Conservation (phyloP, 1,284 basidiomycete genomes). For the Moesziomyces globuligerus region DNA sequence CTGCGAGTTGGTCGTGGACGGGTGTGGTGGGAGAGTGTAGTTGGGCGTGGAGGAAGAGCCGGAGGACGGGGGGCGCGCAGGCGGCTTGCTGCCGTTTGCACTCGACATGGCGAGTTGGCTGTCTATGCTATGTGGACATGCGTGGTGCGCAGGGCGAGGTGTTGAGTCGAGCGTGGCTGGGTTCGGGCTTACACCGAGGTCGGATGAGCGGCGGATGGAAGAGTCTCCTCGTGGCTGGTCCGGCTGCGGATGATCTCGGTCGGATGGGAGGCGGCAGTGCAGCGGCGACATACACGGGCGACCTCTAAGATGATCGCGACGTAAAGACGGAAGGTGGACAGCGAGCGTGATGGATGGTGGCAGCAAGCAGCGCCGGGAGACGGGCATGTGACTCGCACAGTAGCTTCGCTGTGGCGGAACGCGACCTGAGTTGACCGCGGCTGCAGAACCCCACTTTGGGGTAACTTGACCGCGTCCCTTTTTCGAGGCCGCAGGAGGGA, state of each 20-base stretch:
- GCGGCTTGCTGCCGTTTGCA: slow-evolving; percentile 31
- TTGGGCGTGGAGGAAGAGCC: slow-evolving; percentile 1
- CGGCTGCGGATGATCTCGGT: too few relatives aligned
- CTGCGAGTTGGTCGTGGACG: slow-evolving; percentile 30
- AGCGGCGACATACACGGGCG: too few relatives aligned
- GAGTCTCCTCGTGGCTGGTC: too few relatives aligned
- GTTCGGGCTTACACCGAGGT: neutral
- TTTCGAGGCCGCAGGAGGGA: neutral
- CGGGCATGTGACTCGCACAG: too few relatives aligned
- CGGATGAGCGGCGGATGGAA: neutral
- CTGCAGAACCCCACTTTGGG: too few relatives aligned
- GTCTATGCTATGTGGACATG: slow-evolving; percentile 17
- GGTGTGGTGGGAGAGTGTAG: slow-evolving; percentile 36
- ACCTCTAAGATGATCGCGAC: too few relatives aligned
- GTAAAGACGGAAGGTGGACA: too few relatives aligned
- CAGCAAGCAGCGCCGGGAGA: too few relatives aligned
- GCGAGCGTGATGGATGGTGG: too few relatives aligned
- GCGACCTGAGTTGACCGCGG: too few relatives aligned
- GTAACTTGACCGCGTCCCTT: neutral
- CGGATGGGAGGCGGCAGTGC: too few relatives aligned
- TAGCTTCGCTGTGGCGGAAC: too few relatives aligned
- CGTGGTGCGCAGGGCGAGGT: neutral
- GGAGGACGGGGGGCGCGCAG: slow-evolving; percentile 15
- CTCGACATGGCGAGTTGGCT: slow-evolving; percentile 18
- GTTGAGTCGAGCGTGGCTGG: neutral